Base-by-base conservation (phyloP, 352 stramenopile species). In the Pythium sukuiense region DNA sequence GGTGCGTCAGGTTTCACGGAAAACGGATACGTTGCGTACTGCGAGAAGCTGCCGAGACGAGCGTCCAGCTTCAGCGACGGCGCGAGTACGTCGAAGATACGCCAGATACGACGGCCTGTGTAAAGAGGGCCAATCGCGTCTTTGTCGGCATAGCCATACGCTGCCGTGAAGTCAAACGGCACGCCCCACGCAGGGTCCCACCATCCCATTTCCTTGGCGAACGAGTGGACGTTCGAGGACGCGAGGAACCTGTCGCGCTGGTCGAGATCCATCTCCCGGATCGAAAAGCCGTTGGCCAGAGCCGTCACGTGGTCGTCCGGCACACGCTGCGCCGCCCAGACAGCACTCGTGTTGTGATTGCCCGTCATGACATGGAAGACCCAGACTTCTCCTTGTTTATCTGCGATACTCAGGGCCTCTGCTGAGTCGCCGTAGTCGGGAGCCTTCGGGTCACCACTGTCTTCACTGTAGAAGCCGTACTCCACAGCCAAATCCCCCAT, bases 311-410 rank as follows among this genome's bases (percentile, higher is more conserved):
- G 87, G 50, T 94, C 83, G 33, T 97, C 86, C 3, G 87, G 88
- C 20, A 98, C 86, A 29, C 90, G 85, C 77, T 99, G 92, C 2
- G 95, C 96, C 0, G 87, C 94, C 95, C 95, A 99, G 24, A 98
- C 88, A 0, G 93, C 95, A 29, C 81, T 85, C 8, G 83, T 67
- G 30, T 97, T 95, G 48, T 95, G 70, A 27, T 76, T 80, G 9
- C 97, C 95, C 3, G 93, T 95, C 55, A 98, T 76, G 0, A 99
- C 85, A 68, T 99, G 93, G 78, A 98, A 98, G 32, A 98, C 80
- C 95, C 95, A 99, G 13, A 90, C 87, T 60, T 99, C 93, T 14
- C 80, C 83, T 16, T 86, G 70, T 37, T 88, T 82, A 72, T 99
- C 96, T 1, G 79, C 83, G 9, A 98, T 87, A 2, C 77, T 81